Evolutionary conservation across 805 yeast species (phyloP).

Genomic region (Blastobotrys mokoenaii): DNA sequence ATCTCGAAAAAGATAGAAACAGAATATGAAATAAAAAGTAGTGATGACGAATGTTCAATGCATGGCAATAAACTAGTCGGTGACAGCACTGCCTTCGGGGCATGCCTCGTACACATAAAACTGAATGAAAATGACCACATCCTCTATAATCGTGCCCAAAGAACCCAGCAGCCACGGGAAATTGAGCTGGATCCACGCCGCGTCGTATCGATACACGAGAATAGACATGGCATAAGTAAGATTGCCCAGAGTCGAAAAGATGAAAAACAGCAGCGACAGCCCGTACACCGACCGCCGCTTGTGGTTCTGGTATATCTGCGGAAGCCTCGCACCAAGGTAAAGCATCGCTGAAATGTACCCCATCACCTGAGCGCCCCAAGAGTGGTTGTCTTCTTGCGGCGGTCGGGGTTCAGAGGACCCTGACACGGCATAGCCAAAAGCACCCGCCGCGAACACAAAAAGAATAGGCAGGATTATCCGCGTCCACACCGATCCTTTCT

Average conservation of each 20-base stretch:
- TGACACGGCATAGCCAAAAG: conserved; percentile 48
- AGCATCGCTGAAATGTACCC: conserved; percentile 64
- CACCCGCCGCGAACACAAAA: conserved; percentile 57
- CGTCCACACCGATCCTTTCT: conserved; percentile 29
- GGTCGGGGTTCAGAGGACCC: conserved; percentile 18
- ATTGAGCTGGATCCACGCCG: conserved; percentile 50
- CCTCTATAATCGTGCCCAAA: conserved; percentile 69
- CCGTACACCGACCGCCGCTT: conserved; percentile 75
- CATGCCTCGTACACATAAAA: conserved; percentile 47
- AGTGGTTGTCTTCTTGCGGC: conserved; percentile 20
- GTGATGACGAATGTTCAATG: too few relatives aligned
- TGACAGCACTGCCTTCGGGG: too few relatives aligned
- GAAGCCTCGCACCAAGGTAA: conserved; percentile 68
- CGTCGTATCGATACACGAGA: conserved; percentile 54
- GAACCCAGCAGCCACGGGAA: conserved; percentile 75
- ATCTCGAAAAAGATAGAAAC: too few relatives aligned
- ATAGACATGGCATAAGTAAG: conserved; percentile 70
- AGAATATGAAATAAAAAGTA: too few relatives aligned
- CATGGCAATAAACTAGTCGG: too few relatives aligned
- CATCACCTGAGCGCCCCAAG: conserved; percentile 52
- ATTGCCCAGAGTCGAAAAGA: conserved; percentile 68
- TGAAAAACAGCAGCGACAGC: conserved; percentile 70
- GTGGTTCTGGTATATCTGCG: conserved; percentile 80
- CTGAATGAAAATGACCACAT: conserved; percentile 54
- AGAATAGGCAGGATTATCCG: conserved; percentile 50